A percentile compares a stretch with the other conserved stretches of the same genome.
Conservation (phyloP, 495 filamentous ascomycete genomes). For the Penicillium dipodomyicola region DNA sequence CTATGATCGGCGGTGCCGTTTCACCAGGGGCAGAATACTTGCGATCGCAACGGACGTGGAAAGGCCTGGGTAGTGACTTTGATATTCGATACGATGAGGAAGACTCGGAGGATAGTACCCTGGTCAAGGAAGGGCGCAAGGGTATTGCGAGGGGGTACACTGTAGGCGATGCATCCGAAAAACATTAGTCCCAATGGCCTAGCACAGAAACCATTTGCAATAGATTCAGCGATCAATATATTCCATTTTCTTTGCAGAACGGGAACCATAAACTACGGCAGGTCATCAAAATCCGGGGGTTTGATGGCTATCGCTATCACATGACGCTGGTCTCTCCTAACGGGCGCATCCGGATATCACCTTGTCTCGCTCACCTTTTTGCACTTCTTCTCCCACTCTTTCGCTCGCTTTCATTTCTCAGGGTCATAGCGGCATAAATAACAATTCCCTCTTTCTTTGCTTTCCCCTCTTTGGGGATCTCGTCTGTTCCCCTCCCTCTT, state of each 20-base stretch:
- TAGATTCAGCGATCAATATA: constrained; percentile 10
- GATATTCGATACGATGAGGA: constrained; percentile 63
- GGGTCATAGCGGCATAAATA: not conserved
- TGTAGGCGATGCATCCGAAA: constrained; percentile 55
- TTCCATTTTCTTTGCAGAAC: not conserved
- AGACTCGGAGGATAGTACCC: constrained; percentile 46
- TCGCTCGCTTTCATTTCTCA: constrained; percentile 11
- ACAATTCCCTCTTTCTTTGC: constrained; percentile 1
- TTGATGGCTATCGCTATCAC: constrained; percentile 26
- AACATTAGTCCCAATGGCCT: constrained; percentile 31
- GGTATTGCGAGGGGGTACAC: constrained; percentile 90
- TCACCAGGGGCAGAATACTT: constrained; percentile 91
- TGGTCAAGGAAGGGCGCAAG: constrained; percentile 77
- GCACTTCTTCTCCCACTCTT: constrained; percentile 8
- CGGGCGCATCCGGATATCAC: constrained; percentile 26
- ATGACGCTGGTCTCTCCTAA: constrained; percentile 21
- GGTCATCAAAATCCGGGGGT: constrained; percentile 12
- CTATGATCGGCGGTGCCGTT: constrained; percentile 71
- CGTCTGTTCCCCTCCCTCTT: constrained; percentile 8
- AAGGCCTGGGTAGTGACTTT: constrained; percentile 87
- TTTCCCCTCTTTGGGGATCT: constrained; percentile 7
- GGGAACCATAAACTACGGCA: not conserved
- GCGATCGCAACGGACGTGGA: constrained; percentile 81
- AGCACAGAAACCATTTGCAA: constrained; percentile 12
- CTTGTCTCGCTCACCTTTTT: constrained; percentile 12